Evolutionary conservation across 441 rosid species (phyloP), one percentile per base, ranked within the genome.

Genomic region (Populus hybrid): DNA sequence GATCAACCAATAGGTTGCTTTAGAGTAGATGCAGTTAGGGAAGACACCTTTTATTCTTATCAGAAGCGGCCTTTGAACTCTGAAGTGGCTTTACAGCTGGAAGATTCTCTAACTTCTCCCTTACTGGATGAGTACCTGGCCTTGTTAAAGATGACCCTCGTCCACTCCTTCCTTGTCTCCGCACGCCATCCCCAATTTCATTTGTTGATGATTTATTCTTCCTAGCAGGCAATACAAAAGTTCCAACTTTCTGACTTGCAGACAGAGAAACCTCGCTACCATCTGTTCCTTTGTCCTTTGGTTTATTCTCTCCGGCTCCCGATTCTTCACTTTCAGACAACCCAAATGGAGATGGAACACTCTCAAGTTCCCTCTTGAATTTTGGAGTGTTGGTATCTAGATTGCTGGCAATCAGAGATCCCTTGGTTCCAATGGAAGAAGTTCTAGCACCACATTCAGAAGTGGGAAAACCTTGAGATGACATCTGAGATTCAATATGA

Each of bases 11-110:
- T 10, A 76, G 57, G 30, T 69, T 40, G 10, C 11, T 18, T 46
- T 38, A 23, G 18, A 10, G 9, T 32, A 70, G 69, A 70, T 57
- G 68, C 6, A 79, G 34, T 63, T 24, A 79, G 30, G 73, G 18
- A 16, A 72, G 73, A 77, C 74, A 90, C 97, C 95, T 93, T 90
- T 90, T 88, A 81, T 77, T 89, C 82, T 90, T 92, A 71, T 93
- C 98, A 77, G 93, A 88, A 82, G 91, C 87, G 64, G 82, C 85
- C 81, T 87, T 91, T 64, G 81, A 67, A 74, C 63, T 84, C 81
- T 84, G 93, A 83, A 89, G 82, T 72, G 92, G 92, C 86, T 90
- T 92, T 78, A 83, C 83, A 61, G 80, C 78, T 34, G 87, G 86
- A 65, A 82, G 75, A 87, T 86, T 90, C 83, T 88, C 97, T 46